phyloP scores from a whole-genome alignment of 2,329 filamentous ascomycete species.

The Volutella citrinella region DNA sequence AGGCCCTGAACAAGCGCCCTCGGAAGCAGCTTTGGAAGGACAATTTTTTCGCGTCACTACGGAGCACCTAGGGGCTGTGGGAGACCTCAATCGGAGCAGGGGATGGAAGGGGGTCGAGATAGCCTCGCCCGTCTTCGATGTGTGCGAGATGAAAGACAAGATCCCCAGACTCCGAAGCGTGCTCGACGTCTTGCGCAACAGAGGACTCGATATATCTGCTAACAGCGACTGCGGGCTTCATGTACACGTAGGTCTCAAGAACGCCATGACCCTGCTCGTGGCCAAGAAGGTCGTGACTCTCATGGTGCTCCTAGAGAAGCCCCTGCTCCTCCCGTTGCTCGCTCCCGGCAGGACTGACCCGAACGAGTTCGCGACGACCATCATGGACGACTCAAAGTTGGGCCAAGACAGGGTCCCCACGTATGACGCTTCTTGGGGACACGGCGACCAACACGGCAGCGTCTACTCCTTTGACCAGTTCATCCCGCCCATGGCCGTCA shows the following conservation, averaged over 20 bases:
- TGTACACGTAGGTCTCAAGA: conserved; percentile 21
- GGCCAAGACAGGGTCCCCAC: neutral
- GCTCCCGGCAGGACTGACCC: neutral
- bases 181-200: conserved; percentile 10
- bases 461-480: conserved; percentile 3
- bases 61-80: conserved; percentile 3
- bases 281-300: conserved; percentile 23
- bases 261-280: conserved; percentile 18
- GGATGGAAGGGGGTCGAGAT: conserved; percentile 18
- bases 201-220: conserved; percentile 5
- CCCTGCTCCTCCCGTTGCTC: conserved; percentile 11
- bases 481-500: neutral
- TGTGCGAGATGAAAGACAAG: conserved; percentile 14
- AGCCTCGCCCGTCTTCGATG: conserved; percentile 14
- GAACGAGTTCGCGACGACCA: neutral
- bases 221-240: conserved; percentile 23
- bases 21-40: neutral
- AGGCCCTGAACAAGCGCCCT: neutral
- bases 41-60: conserved; percentile 14
- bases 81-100: neutral
- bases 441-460: too few species aligned
- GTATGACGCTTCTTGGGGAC: neutral
- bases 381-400: conserved; percentile 2
- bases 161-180: conserved; percentile 6
- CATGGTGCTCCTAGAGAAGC: conserved; percentile 16